A percentile compares a stretch with the other conserved stretches of the same genome.
Conservation (phyloP, 2,329 filamentous ascomycete genomes). For the Davidsoniella neocaledoniae region DNA sequence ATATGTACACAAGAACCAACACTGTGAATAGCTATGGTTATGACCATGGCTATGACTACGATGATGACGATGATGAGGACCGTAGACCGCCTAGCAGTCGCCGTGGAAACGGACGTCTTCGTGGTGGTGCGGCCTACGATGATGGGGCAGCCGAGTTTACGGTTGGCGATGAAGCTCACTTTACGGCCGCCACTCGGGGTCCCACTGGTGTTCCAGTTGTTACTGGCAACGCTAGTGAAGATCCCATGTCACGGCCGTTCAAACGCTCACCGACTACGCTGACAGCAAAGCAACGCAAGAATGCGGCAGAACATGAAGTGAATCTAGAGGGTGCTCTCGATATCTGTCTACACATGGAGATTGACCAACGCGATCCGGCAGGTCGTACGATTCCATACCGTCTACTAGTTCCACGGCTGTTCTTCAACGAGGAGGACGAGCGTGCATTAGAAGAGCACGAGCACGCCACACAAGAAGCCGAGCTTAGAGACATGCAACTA, state of each 20-base stretch:
- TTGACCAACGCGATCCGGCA: constrained; percentile 67
- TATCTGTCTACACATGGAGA: constrained; percentile 76
- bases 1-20: constrained; percentile 10
- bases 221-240: not conserved
- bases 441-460: constrained; percentile 14
- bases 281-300: constrained; percentile 42
- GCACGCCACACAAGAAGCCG: constrained; percentile 7
- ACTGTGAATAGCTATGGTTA: constrained; percentile 8
- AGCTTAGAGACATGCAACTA: not conserved
- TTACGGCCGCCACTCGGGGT: constrained; percentile 17
- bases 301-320: constrained; percentile 39
- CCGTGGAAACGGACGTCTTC: constrained; percentile 17
- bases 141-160: constrained; percentile 26
- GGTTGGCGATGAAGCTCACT: constrained; percentile 40
- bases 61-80: constrained; percentile 12
- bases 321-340: constrained; percentile 74
- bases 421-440: constrained; percentile 35
- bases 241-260: constrained; percentile 26
- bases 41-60: constrained; percentile 14
- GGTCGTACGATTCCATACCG: constrained; percentile 81
- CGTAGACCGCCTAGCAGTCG: constrained; percentile 13
- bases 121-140: constrained; percentile 24
- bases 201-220: not conserved
- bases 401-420: constrained; percentile 65
- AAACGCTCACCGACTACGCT: constrained; percentile 55